phyloP scores from a whole-genome alignment of 306 rosid genomes.

The Glycine tomentella region DNA sequence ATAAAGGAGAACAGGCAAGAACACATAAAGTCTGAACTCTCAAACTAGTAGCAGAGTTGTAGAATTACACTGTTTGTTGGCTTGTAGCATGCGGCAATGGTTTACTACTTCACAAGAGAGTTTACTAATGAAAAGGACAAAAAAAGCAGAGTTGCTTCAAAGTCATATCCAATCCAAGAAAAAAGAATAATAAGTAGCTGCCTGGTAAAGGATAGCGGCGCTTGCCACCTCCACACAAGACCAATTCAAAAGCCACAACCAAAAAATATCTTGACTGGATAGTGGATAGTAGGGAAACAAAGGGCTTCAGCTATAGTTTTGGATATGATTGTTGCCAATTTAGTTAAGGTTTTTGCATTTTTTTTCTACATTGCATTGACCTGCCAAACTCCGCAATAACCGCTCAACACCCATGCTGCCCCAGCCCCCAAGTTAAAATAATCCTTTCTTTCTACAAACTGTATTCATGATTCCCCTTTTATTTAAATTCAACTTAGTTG shows the following conservation, averaged over 20 bases:
- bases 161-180: conserved; percentile 15
- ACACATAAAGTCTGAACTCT: no score
- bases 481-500: no score
- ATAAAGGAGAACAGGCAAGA: no score
- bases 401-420: not conserved
- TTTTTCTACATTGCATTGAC: not conserved
- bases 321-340: not conserved
- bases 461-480: no score
- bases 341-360: no score
- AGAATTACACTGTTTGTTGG: not conserved
- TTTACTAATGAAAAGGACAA: conserved; percentile 14
- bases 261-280: not conserved
- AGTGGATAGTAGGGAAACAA: not conserved
- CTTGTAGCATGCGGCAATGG: conserved; percentile 28
- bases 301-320: not conserved
- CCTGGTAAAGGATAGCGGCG: conserved; percentile 45
- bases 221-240: not conserved
- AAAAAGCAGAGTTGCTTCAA: conserved; percentile 22
- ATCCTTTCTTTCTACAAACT: no score
- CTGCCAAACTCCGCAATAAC: not conserved
- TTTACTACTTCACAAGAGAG: not conserved
- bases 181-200: not conserved
- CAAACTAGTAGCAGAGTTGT: no score
- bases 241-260: not conserved
- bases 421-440: not conserved